Conservation (phyloP, 257 asterid genomes). For the Osmanthus fragrans region DNA sequence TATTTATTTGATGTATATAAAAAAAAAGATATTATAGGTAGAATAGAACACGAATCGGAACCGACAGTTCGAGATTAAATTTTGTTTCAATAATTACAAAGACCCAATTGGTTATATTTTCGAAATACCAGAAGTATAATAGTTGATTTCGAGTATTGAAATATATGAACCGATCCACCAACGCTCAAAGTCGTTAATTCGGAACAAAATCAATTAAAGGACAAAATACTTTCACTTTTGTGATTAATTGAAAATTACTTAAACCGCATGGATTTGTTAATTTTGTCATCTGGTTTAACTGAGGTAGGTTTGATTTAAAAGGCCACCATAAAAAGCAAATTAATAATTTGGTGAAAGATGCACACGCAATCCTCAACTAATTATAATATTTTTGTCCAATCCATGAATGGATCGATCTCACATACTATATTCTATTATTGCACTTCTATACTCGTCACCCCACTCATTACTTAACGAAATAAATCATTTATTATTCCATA, state of each 20-base stretch:
- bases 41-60: too few relatives aligned
- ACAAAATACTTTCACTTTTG: not conserved
- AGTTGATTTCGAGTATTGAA: too few relatives aligned
- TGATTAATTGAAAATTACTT: not conserved
- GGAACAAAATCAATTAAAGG: too few relatives aligned
- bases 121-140: too few relatives aligned
- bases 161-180: too few relatives aligned
- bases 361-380: not conserved
- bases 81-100: too few relatives aligned
- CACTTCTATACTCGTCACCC: not conserved
- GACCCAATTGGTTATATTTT: too few relatives aligned
- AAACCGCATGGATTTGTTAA: not conserved
- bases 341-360: slow-evolving; percentile 1
- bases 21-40: too few relatives aligned
- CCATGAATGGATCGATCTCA: not conserved
- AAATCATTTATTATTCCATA: too few relatives aligned
- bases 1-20: too few relatives aligned
- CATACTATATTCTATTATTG: not conserved
- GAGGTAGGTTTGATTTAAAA: not conserved
- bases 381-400: not conserved
- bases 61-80: too few relatives aligned
- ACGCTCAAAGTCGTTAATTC: too few relatives aligned
- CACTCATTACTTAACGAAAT: not conserved
- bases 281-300: not conserved
- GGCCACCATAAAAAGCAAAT: not conserved